Conservation (phyloP, 1,284 basidiomycete genomes). For the Phenoliferia sp. region DNA sequence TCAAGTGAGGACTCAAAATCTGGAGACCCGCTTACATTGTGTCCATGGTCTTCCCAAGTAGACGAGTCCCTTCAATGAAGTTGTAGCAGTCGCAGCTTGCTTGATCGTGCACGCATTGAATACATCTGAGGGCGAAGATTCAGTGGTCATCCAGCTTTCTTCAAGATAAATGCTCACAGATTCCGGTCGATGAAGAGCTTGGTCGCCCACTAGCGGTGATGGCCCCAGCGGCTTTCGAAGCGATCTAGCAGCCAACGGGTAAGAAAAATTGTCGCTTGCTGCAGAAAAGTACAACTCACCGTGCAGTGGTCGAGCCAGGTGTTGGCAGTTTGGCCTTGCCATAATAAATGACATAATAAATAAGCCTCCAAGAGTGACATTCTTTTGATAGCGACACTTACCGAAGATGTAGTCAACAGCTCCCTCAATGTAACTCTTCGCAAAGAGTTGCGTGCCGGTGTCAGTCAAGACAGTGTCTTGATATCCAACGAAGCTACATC, state of each 20-base stretch:
- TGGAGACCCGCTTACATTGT: not conserved
- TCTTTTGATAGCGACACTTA: too few species aligned
- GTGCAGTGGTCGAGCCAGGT: not conserved
- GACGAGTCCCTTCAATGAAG: not conserved
- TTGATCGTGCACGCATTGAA: not conserved
- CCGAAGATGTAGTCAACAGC: conserved; percentile 1
- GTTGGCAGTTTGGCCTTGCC: not conserved
- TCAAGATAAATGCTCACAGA: not conserved
- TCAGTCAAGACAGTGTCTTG: not conserved
- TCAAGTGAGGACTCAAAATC: not conserved
- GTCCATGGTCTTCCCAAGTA: not conserved
- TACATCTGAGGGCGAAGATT: not conserved
- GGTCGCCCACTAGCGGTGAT: not conserved
- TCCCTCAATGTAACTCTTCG: not conserved
- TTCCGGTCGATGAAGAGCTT: not conserved
- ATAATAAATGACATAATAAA: not conserved
- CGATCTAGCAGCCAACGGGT: not conserved
- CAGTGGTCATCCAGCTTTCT: not conserved
- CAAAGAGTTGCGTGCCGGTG: not conserved
- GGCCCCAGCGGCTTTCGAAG: not conserved
- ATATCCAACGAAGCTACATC: not conserved
- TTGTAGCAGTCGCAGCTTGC: not conserved
- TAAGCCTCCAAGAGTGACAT: too few species aligned
- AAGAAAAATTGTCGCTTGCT: not conserved
- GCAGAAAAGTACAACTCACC: not conserved